Evolutionary conservation across 2,329 filamentous ascomycete genomes (phyloP), one percentile per base, ranked within the genome.

Genomic region (Exutisphaerella laricina): DNA sequence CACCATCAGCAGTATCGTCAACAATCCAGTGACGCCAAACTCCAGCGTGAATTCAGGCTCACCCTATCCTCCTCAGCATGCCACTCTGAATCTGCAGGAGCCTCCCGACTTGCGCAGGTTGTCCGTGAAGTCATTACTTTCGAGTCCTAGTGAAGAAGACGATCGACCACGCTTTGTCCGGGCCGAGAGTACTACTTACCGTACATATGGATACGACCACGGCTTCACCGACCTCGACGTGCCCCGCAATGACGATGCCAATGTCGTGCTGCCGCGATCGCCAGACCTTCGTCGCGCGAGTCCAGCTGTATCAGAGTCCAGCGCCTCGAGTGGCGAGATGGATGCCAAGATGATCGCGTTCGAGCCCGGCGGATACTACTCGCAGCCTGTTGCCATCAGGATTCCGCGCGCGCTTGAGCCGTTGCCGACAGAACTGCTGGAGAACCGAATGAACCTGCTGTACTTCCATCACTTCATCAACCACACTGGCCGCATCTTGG

Each of bases 371-470:
- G 79, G 79, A 2, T 89, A 89, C 57, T 89, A 89, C 63, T 73
- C 74, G 9, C 76, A 77, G 25, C 80, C 82, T 0, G 81, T 88
- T 0, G 68, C 75, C 1, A 80, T 89, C 49, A 74, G 73, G 45
- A 79, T 81, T 17, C 72, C 77, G 2, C 74, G 74, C 48, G 70
- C 70, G 39, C 61, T 82, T 22, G 77, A 73, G 43, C 73, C 72
- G 2, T 60, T 83, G 16, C 79, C 79, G 4, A 56, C 67, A 3
- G 66, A 75, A 7, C 67, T 88, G 21, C 65, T 76, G 31, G 77
- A 83, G 26, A 89, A 87, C 54, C 83, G 80, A 1, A 90, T 90
- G 78, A 90, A 92, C 57, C 64, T 92, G 48, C 72, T 92, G 53
- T 83, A 83, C 56, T 83, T 83, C 51, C 79, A 84, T 58, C 79